phyloP scores from a whole-genome alignment of 352 stramenopile genomes.

The Aphanomyces cochlioides region DNA sequence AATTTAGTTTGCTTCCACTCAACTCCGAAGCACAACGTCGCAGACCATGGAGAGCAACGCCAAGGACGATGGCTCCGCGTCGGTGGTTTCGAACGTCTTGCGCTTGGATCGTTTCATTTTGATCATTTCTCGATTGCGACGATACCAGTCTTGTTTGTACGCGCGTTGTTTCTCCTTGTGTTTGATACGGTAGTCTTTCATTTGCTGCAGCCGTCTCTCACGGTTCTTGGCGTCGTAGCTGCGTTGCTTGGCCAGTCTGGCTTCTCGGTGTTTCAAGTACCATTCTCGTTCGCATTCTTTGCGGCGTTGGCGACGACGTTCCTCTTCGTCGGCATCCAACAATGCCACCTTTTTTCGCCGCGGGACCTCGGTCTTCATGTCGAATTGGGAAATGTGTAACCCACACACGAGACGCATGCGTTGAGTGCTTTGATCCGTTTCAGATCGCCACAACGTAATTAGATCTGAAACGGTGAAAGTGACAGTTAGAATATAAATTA shows the following conservation, averaged over 20 bases:
- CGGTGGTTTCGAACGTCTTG: background rate
- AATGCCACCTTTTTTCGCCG: background rate
- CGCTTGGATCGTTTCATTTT: slow-evolving; percentile 6
- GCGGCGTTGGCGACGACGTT: background rate
- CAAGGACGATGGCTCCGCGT: background rate
- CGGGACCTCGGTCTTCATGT: background rate
- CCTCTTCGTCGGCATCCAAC: background rate
- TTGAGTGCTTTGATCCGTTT: background rate
- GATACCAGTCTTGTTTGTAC: slow-evolving; percentile 26
- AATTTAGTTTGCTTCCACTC: background rate
- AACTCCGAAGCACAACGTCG: slow-evolving; percentile 5
- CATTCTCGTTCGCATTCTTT: slow-evolving; percentile 13
- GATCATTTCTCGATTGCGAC: slow-evolving; percentile 11
- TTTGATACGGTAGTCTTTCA: slow-evolving; percentile 21
- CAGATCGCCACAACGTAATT: background rate
- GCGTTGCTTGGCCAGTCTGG: slow-evolving; percentile 4
- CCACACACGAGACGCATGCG: no score
- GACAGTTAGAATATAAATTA: background rate
- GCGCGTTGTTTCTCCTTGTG: slow-evolving; percentile 12
- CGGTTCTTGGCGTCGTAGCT: slow-evolving; percentile 13
- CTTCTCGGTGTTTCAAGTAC: slow-evolving; percentile 13
- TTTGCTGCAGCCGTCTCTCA: slow-evolving; percentile 7
- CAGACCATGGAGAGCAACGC: slow-evolving; percentile 5
- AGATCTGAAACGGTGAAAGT: background rate
- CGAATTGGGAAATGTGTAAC: background rate